Evolutionary conservation across 257 asterid species (phyloP), one percentile per base, ranked within the genome.

Genomic region (Gentiana dahurica): DNA sequence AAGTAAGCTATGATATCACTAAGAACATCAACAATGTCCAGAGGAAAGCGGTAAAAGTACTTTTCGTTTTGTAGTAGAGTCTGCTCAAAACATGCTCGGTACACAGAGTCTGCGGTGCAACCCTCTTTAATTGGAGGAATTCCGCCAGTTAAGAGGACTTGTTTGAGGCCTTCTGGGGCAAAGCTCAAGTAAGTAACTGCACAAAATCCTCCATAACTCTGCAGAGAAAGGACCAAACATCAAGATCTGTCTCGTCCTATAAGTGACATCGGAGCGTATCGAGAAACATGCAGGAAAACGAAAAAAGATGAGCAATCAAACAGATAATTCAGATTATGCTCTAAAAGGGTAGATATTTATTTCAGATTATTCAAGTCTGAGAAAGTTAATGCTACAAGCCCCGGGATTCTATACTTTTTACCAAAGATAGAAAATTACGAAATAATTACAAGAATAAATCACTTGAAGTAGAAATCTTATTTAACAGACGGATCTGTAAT

Each of bases 141-240:
- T 41, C 98, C 98, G 61, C 98, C 98, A 35, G 98, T 91, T 70
- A 91, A 60, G 68, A 91, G 98, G 64, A 79, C 98, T 60, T 91
- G 94, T 63, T 73, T 85, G 67, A 91, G 77, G 68, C 98, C 98
- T 71, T 87, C 68, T 9, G 97, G 94, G 71, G 97, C 98, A 62
- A 87, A 91, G 74, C 95, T 87, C 77, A 91, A 68, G 86, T 91
- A 91, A 36, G 97, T 85, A 60, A 85, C 85, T 2, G 94, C 94
- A 74, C 95, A 85, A 76, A 91, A 91, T 36, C 98, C 98, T 55
- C 98, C 98, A 62, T 74, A 91, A 74, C 98, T 91, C 98, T 91
- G 96, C 82, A 75, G 37, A 37, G 46, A 71, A 41, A 58, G 34
- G 12, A 47, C 32, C 9, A 52, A 9, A 34, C 9, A 15, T 43